Evolutionary conservation across 1,139 yeast genomes (phyloP).

Genomic region (Yamadazyma membranifaciens): DNA sequence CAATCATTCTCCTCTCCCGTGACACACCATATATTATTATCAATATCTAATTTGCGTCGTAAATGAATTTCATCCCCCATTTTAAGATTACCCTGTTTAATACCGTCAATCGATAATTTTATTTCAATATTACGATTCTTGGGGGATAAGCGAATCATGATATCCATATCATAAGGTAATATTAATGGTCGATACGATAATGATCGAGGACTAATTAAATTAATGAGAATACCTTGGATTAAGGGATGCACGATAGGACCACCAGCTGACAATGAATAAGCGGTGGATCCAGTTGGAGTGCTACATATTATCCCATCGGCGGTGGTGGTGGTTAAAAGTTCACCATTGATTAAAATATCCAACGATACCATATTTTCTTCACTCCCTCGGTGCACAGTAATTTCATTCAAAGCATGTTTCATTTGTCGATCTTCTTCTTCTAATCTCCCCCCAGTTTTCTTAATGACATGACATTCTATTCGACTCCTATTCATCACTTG

Average conservation of each 20-base stretch:
- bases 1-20: constrained; percentile 83
- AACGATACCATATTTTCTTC: constrained; percentile 82
- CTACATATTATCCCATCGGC: constrained; percentile 87
- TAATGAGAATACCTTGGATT: constrained; percentile 76
- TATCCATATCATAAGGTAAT: constrained; percentile 69
- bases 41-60: constrained; percentile 13
- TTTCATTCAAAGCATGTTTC: constrained; percentile 87
- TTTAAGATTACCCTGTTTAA: constrained; percentile 62
- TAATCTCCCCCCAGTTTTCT: constrained; percentile 8
- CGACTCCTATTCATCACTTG: constrained; percentile 74
- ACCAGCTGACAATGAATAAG: constrained; percentile 85
- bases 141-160: constrained; percentile 64
- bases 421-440: constrained; percentile 15
- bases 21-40: constrained; percentile 83
- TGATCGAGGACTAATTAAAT: constrained; percentile 91
- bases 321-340: constrained; percentile 81
- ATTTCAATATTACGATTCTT: constrained; percentile 39
- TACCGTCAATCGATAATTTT: constrained; percentile 76
- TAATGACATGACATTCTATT: constrained; percentile 70
- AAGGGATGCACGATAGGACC: constrained; percentile 91
- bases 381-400: constrained; percentile 83
- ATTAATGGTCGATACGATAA: constrained; percentile 83
- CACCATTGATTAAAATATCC: constrained; percentile 78
- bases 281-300: constrained; percentile 95
- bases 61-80: constrained; percentile 83